Evolutionary conservation across 805 yeast species (phyloP), one percentile per base, ranked within the genome.

Genomic region (Candida sphagnicola): DNA sequence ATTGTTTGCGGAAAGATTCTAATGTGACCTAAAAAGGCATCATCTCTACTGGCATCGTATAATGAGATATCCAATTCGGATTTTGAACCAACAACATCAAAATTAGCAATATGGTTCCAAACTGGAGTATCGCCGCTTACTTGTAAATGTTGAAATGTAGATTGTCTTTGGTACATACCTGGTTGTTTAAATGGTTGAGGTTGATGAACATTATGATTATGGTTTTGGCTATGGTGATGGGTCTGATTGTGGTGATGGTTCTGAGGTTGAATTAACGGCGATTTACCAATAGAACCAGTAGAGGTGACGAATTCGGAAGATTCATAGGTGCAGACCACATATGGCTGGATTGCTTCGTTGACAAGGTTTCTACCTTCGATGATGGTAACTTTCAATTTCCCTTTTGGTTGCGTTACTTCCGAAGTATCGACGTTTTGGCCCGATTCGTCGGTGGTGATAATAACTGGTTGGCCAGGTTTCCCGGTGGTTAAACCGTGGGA

Each of bases 31-130:
- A 91, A 67, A 51, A 90, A 91, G 36, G 80, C 74, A 56, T 91
- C 97, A 54, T 84, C 84, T 49, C 77, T 74, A 19, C 80, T 78
- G 5, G 89, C 81, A 60, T 91, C 99, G 63, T 91, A 93, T 23
- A 93, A 80, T n/a, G 93, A 84, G 38, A 93, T 79, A 53, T 88
- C 95, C 44, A 93, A 70, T 56, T 85, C 95, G 2, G 95, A 82
- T 49, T 75, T 79, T 30, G 83, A 80, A 13, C 91, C 95, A 29
- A 88, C 78, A 32, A 93, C 96, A 59, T 91, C 99, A 56, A 93
- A 91, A 10, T 80, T 78, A 11, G 97, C 91, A 57, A 88, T 88
- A 60, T 90, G 96, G 55, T 86, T 85, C 96, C 97, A 91, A 23
- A 75, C 68, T 12, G 96, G 96, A 4, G 43, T 32, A n/a, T 46